phyloP scores from a whole-genome alignment of 305 asterid genomes.

The Fraxinus dipetala region DNA sequence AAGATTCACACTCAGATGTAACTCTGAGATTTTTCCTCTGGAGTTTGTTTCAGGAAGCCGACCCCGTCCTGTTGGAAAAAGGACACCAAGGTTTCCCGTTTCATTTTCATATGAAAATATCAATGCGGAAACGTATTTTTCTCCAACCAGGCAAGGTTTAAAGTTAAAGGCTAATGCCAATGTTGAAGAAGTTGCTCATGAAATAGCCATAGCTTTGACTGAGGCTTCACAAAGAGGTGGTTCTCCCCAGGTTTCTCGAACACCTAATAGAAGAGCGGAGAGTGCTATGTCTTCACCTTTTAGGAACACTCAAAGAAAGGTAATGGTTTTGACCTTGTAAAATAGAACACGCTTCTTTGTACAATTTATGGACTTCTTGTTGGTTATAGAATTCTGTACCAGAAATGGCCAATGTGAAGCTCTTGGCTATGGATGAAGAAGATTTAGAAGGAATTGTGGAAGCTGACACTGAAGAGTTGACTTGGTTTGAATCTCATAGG shows the following conservation, averaged over 20 bases:
- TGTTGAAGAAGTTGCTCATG: conserved; percentile 84
- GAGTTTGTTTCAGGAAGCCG: conserved; percentile 58
- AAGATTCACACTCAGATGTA: conserved; percentile 18
- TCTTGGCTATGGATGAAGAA: conserved; percentile 60
- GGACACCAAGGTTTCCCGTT: conserved; percentile 87
- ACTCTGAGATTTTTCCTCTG: conserved; percentile 28
- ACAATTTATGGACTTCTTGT: conserved; percentile 29
- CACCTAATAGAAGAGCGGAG: conserved; percentile 69
- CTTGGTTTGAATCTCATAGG: conserved; percentile 42
- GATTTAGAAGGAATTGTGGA: conserved; percentile 83
- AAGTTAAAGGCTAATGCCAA: conserved; percentile 49
- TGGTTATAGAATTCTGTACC: conserved; percentile 45
- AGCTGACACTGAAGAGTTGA: conserved; percentile 79
- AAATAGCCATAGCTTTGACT: conserved; percentile 77
- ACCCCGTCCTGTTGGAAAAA: conserved; percentile 85
- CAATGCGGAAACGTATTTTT: conserved; percentile 46
- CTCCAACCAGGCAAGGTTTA: conserved; percentile 57
- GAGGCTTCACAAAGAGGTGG: conserved; percentile 88
- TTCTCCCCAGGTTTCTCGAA: conserved; percentile 84
- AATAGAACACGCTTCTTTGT: conserved; percentile 13
- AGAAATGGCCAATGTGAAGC: conserved; percentile 41
- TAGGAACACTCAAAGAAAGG: conserved; percentile 68
- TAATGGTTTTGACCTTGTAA: conserved; percentile 32
- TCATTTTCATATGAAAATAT: conserved; percentile 56
- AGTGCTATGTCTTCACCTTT: conserved; percentile 71